Evolutionary conservation across 495 filamentous ascomycete species (phyloP).

Genomic region (Hyaloscypha finlandica): DNA sequence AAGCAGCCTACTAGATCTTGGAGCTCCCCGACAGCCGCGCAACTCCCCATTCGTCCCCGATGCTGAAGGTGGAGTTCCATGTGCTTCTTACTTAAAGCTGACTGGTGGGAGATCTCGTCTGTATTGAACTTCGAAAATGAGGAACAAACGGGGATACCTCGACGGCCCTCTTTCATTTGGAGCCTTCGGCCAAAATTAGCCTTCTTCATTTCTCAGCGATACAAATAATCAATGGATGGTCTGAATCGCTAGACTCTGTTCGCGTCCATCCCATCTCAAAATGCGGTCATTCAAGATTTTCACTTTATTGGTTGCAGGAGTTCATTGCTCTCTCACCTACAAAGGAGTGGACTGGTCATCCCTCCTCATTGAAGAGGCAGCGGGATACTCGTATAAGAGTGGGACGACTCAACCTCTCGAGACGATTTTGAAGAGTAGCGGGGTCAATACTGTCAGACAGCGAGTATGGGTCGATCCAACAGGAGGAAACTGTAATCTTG

Average conservation of each 20-base stretch:
- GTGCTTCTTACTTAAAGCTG: background rate
- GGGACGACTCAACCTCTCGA: conserved; percentile 59
- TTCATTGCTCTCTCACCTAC: conserved; percentile 54
- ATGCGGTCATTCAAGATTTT: background rate
- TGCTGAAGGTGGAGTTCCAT: background rate
- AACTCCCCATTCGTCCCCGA: too few relatives aligned
- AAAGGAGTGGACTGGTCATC: conserved; percentile 77
- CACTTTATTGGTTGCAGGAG: conserved; percentile 2
- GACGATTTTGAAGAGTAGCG: conserved; percentile 60
- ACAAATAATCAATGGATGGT: background rate
- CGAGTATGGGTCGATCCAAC: conserved; percentile 72
- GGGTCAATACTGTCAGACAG: conserved; percentile 72
- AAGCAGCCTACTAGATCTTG: background rate
- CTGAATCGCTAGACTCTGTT: background rate
- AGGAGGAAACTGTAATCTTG: conserved; percentile 65
- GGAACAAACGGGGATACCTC: background rate
- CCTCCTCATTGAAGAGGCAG: conserved; percentile 61
- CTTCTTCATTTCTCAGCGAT: background rate
- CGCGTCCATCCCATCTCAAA: background rate
- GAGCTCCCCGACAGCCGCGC: background rate
- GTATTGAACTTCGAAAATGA: background rate
- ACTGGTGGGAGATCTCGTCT: background rate
- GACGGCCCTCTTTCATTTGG: background rate
- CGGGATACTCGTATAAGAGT: conserved; percentile 59
- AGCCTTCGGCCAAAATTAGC: background rate